These are phyloP conservation scores for Pseudozyma sp. DNA, from an alignment of 1,284 basidiomycete genomes.

Conservation along the genomic window DNA sequence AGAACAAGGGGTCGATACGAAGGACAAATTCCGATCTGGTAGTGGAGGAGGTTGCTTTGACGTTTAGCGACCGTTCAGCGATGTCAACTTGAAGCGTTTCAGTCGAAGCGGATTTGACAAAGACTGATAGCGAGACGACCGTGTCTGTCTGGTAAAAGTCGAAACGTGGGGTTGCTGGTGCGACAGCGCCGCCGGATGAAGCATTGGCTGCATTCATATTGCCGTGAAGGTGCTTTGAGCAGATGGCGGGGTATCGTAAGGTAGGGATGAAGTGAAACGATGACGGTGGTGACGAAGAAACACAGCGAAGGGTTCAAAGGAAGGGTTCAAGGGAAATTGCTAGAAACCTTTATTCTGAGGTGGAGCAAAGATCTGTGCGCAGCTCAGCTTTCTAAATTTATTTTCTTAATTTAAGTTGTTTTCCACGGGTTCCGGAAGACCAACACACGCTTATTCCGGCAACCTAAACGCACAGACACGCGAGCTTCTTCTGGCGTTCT, in stretches of 20 bases:
- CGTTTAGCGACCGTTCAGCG: slow-evolving; percentile 17
- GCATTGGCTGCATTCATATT: too few relatives aligned
- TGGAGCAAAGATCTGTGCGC: slow-evolving; percentile 7
- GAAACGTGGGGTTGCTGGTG: slow-evolving; percentile 41
- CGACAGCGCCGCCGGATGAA: slow-evolving; percentile 2
- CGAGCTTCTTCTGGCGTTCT: not conserved
- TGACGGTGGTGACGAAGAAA: not conserved
- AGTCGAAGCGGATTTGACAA: slow-evolving; percentile 52
- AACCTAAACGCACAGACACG: not conserved
- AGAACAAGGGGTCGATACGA: slow-evolving; percentile 44
- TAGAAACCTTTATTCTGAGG: not conserved
- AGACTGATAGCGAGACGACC: slow-evolving; percentile 60
- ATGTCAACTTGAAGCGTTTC: slow-evolving; percentile 48
- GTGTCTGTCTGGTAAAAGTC: slow-evolving; percentile 69
- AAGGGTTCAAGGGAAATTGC: slow-evolving; percentile 3
- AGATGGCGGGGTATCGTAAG: slow-evolving; percentile 9
- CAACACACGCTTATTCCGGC: slow-evolving; percentile 12
- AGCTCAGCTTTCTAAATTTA: not conserved
- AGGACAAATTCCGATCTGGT: slow-evolving; percentile 36
- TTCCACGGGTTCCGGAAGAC: slow-evolving; percentile 9
- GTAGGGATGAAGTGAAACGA: not conserved
- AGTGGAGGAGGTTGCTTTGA: slow-evolving; percentile 22
- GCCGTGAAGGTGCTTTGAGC: too few relatives aligned
- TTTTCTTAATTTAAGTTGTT: slow-evolving; percentile 2
- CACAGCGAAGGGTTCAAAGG: slow-evolving; percentile 5